Evolutionary conservation across 495 filamentous ascomycete genomes (phyloP).

Genomic region (Hyaloscypha bicolor): DNA sequence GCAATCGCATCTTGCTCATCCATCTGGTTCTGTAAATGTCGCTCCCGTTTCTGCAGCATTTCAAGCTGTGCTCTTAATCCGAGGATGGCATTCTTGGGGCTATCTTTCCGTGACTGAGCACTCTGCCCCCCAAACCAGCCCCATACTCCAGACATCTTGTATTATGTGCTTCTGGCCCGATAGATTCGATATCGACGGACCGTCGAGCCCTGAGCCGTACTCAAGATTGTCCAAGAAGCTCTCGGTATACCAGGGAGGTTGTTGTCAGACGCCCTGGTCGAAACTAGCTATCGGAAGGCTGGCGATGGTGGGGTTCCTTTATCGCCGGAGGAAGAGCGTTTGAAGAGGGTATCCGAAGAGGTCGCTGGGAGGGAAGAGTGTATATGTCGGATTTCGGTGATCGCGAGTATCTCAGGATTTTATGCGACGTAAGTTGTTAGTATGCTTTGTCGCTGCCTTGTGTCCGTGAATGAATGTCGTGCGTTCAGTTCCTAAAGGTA

Average conservation of each 20-base stretch:
- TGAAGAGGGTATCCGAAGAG: neutral
- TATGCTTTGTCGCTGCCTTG: conserved; percentile 20
- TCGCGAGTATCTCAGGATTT: conserved; percentile 1
- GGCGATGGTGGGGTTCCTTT: conserved; percentile 25
- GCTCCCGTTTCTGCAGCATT: conserved; percentile 97
- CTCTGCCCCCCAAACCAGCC: conserved; percentile 83
- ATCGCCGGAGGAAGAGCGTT: conserved; percentile 10
- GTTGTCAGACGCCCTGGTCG: neutral
- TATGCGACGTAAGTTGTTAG: neutral
- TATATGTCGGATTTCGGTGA: neutral
- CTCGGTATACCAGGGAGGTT: neutral
- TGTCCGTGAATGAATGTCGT: neutral
- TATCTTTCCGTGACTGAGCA: conserved; percentile 84
- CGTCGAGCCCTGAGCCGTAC: conserved; percentile 17
- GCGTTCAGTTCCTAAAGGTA: conserved; percentile 2
- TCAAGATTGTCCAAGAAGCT: neutral
- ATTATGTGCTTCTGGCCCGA: conserved; percentile 11
- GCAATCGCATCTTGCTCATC: conserved; percentile 90
- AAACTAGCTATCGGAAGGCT: conserved; percentile 24
- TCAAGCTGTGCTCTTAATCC: conserved; percentile 85
- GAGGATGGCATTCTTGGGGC: conserved; percentile 96
- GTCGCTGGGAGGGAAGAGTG: neutral
- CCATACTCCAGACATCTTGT: conserved; percentile 67
- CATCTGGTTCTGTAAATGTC: conserved; percentile 87
- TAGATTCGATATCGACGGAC: conserved; percentile 12